Evolutionary conservation across 208 protist species (phyloP).

Genomic region (Trypanosoma mega): DNA sequence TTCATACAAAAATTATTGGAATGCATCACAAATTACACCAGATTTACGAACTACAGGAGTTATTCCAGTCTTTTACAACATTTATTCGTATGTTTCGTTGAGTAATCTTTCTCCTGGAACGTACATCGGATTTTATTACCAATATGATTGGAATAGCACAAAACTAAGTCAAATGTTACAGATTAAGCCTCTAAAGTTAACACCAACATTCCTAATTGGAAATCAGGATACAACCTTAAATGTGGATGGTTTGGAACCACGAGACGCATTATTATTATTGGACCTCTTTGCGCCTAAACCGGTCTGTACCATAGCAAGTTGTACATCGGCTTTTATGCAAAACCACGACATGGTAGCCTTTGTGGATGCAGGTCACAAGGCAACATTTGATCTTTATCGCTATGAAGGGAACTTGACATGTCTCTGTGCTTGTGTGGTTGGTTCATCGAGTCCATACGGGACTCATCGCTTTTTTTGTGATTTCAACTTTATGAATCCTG

Average conservation of each 20-base stretch:
- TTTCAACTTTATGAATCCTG: background rate
- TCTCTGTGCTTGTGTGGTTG: constrained; percentile 11
- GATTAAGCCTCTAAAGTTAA: background rate
- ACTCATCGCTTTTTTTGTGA: background rate
- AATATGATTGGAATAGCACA: background rate
- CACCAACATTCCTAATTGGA: constrained; percentile 2
- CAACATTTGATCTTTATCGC: background rate
- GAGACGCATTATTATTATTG: constrained; percentile 8
- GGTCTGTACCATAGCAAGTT: background rate
- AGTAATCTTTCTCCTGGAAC: background rate
- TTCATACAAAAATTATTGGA: background rate
- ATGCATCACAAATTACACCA: background rate
- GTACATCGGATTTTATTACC: constrained; percentile 2
- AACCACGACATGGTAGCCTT: background rate
- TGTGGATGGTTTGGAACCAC: background rate
- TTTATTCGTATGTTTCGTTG: background rate
- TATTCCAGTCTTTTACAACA: background rate
- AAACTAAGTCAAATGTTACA: background rate
- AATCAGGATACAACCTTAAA: constrained; percentile 10
- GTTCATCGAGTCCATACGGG: background rate
- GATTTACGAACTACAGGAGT: background rate
- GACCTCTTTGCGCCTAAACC: background rate
- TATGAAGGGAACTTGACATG: constrained; percentile 1
- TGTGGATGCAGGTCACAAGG: background rate
- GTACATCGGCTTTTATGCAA: background rate